phyloP scores from a whole-genome alignment of 1,284 basidiomycete genomes.

The Pseudomicrostroma phylloplanum region DNA sequence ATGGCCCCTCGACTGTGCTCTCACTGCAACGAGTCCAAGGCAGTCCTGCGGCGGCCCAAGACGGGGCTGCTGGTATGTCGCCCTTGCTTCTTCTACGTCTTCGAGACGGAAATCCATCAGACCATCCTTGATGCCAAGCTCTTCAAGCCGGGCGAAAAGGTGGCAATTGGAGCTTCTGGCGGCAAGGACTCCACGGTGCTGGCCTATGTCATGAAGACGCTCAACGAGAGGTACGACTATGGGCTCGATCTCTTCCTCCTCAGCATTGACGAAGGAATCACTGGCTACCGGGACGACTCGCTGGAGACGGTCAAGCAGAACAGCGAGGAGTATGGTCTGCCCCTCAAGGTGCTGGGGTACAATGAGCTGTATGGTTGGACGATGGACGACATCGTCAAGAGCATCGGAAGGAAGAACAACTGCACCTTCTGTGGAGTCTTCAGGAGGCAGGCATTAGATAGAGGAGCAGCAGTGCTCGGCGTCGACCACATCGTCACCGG shows the following conservation, averaged over 20 bases:
- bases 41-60: conserved; percentile 89
- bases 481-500: conserved; percentile 99
- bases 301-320: conserved; percentile 98
- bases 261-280: conserved; percentile 98
- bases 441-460: conserved; percentile 85
- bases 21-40: conserved; percentile 68
- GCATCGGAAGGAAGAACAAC: conserved; percentile 95
- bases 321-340: conserved; percentile 87
- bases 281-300: conserved; percentile 94
- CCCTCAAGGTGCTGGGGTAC: conserved; percentile 91
- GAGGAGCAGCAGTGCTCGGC: conserved; percentile 77
- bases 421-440: conserved; percentile 99
- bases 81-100: conserved; percentile 90
- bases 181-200: conserved; percentile 99
- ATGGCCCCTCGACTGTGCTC: conserved; percentile 69
- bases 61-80: conserved; percentile 95
- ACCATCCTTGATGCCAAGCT: conserved; percentile 67
- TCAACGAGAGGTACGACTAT: conserved; percentile 90
- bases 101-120: conserved; percentile 96
- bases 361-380: conserved; percentile 98
- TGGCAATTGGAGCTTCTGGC: conserved; percentile 95
- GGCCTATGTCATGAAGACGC: conserved; percentile 88
- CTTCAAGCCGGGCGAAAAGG: conserved; percentile 83
- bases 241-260: conserved; percentile 84
- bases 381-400: conserved; percentile 91